A percentile compares a stretch with the other conserved stretches of the same genome.
Conservation (phyloP, 345 rosid genomes). For the Melaleuca alternifolia region DNA sequence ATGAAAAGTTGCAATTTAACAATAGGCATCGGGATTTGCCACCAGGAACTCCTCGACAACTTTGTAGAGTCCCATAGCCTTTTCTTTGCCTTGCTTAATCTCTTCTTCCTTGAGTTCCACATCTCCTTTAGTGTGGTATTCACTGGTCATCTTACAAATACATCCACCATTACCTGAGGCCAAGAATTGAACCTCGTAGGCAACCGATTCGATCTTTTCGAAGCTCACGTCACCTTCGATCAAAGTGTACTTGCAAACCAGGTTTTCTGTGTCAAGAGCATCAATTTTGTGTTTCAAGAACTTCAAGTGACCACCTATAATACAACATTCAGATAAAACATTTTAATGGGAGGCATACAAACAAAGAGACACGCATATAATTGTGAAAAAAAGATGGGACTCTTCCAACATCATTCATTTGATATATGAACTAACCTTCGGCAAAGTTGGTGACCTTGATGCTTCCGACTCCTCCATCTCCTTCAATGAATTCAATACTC, state of each 20-base stretch:
- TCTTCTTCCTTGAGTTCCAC: constrained; percentile 11
- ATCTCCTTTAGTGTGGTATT: constrained; percentile 4
- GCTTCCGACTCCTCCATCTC: not conserved
- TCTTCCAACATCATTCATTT: too few species aligned
- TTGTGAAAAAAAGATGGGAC: too few species aligned
- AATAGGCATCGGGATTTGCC: constrained; percentile 9
- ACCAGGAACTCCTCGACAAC: constrained; percentile 14
- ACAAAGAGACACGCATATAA: too few species aligned
- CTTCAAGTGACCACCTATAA: not conserved
- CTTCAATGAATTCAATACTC: not conserved
- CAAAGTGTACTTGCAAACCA: constrained; percentile 8
- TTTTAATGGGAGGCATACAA: too few species aligned
- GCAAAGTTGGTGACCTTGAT: not conserved
- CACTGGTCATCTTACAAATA: constrained; percentile 9
- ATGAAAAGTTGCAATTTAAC: not conserved
- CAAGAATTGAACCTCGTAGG: constrained; percentile 13
- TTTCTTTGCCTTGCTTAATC: constrained; percentile 5
- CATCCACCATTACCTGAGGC: constrained; percentile 8
- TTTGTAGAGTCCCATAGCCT: constrained; percentile 2
- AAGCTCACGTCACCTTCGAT: constrained; percentile 12
- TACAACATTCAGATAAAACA: not conserved
- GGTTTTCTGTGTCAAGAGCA: constrained; percentile 10
- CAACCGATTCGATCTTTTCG: constrained; percentile 10
- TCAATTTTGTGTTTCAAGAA: constrained; percentile 20
- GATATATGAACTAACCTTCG: not conserved